These are phyloP conservation scores for Rubia yunnanensis DNA, from an alignment of 257 asterid species.

Conservation along the genomic window DNA sequence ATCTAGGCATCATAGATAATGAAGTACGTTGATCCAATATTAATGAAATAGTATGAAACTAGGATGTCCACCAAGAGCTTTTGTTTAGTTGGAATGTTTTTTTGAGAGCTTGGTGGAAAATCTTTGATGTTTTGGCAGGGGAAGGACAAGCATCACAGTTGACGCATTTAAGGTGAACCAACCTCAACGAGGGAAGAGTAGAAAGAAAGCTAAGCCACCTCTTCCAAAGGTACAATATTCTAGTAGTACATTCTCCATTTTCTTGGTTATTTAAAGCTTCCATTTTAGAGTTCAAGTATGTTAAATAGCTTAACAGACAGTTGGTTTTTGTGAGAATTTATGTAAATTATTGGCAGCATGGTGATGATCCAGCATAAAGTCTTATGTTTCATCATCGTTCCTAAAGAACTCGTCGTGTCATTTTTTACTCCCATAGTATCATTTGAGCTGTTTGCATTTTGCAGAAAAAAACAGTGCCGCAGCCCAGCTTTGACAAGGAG, in stretches of 20 bases:
- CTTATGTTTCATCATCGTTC: not conserved
- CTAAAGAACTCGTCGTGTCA: not conserved
- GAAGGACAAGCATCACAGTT: slow-evolving; percentile 87
- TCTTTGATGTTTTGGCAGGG: slow-evolving; percentile 41
- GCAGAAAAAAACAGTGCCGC: slow-evolving; percentile 47
- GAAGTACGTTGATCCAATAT: not conserved
- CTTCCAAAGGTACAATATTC: slow-evolving; percentile 56
- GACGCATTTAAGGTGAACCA: slow-evolving; percentile 38
- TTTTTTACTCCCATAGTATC: not conserved
- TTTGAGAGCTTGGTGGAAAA: slow-evolving; percentile 2
- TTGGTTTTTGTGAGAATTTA: not conserved
- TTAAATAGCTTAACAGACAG: not conserved
- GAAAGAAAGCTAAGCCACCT: slow-evolving; percentile 73
- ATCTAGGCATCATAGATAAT: not conserved
- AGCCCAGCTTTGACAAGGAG: slow-evolving; percentile 59
- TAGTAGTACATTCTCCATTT: slow-evolving; percentile 8
- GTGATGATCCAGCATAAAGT: not conserved
- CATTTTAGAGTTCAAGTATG: not conserved
- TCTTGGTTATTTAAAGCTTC: slow-evolving; percentile 1
- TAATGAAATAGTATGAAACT: not conserved
- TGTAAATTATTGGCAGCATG: not conserved
- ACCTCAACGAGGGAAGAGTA: slow-evolving; percentile 48
- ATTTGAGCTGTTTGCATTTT: slow-evolving; percentile 16
- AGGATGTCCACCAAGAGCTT: not conserved
- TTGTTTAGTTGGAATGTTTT: not conserved